phyloP scores from a whole-genome alignment of 2,329 filamentous ascomycete species.

The Lecanicillium sp. region DNA sequence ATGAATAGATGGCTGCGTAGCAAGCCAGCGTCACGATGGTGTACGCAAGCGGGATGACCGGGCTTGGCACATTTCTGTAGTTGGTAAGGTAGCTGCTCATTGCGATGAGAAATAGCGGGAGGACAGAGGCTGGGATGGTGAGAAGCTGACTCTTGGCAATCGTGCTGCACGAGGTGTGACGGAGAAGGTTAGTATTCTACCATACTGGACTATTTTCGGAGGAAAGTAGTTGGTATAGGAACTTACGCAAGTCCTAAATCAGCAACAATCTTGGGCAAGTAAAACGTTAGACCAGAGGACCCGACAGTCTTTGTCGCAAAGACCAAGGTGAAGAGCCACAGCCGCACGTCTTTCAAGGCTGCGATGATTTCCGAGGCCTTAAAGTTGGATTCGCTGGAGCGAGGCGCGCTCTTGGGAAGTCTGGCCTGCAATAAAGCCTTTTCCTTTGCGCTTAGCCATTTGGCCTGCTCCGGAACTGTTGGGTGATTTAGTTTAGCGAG shows the following conservation, averaged over 20 bases:
- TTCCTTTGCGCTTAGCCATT: conserved; percentile 35
- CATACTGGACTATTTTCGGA: too few species aligned
- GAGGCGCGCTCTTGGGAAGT: conserved; percentile 33
- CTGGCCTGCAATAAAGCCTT: conserved; percentile 40
- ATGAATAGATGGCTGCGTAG: conserved; percentile 35
- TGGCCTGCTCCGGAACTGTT: conserved; percentile 31
- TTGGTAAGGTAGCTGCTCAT: conserved; percentile 33
- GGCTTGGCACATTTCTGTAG: conserved; percentile 31
- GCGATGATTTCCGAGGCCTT: conserved; percentile 27
- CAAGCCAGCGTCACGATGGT: conserved; percentile 33
- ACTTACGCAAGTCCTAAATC: conserved; percentile 28
- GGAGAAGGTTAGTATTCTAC: not conserved
- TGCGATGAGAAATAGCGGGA: conserved; percentile 32
- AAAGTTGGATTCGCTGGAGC: conserved; percentile 31
- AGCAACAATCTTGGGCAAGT: conserved; percentile 33
- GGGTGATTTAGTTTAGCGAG: conserved; percentile 23
- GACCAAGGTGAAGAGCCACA: conserved; percentile 37
- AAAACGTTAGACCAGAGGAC: conserved; percentile 31
- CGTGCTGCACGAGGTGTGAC: conserved; percentile 17
- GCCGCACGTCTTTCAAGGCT: conserved; percentile 28
- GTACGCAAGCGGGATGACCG: conserved; percentile 33
- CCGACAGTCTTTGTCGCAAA: conserved; percentile 36
- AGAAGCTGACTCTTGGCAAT: conserved; percentile 39
- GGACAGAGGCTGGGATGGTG: conserved; percentile 36
- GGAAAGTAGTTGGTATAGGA: not conserved